These are phyloP conservation scores for Aspergillus fischeri DNA, from an alignment of 2,329 filamentous ascomycete species.

Conservation along the genomic window DNA sequence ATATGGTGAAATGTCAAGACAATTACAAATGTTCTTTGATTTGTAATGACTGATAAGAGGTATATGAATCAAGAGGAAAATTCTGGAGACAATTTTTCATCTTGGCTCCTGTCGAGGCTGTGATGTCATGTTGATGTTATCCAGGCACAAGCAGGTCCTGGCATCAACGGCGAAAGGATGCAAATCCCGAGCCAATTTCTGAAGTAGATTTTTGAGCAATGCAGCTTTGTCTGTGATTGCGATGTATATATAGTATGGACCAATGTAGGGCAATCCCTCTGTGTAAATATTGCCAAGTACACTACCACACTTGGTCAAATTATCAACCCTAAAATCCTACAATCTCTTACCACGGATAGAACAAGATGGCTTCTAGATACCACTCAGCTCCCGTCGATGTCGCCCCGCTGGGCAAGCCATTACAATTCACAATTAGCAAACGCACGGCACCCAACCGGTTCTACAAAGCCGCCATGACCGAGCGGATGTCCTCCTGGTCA, in stretches of 20 bases:
- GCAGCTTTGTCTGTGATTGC: background rate
- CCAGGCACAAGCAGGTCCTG: too few relatives aligned
- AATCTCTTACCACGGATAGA: background rate
- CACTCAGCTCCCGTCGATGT: slow-evolving; percentile 19
- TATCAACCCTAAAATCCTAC: background rate
- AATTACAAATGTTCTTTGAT: background rate
- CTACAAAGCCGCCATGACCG: slow-evolving; percentile 65
- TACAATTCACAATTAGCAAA: slow-evolving; percentile 50
- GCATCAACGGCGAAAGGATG: background rate
- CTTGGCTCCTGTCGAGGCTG: background rate
- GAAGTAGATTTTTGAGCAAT: too few relatives aligned
- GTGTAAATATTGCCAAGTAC: background rate
- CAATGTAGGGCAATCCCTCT: too few relatives aligned
- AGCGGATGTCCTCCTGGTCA: slow-evolving; percentile 60
- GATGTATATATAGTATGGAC: background rate
- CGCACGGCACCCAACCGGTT: slow-evolving; percentile 61
- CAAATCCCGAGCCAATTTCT: background rate
- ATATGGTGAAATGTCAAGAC: background rate
- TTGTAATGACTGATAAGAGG: background rate
- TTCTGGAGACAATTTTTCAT: background rate
- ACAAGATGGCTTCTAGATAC: background rate
- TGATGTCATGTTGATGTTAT: background rate
- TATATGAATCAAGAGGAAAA: background rate
- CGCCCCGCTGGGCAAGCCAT: slow-evolving; percentile 43
- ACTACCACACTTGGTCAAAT: background rate